These are phyloP conservation scores for Auriscalpium vulgare DNA, from an alignment of 768 basidiomycete genomes.

Conservation along the genomic window DNA sequence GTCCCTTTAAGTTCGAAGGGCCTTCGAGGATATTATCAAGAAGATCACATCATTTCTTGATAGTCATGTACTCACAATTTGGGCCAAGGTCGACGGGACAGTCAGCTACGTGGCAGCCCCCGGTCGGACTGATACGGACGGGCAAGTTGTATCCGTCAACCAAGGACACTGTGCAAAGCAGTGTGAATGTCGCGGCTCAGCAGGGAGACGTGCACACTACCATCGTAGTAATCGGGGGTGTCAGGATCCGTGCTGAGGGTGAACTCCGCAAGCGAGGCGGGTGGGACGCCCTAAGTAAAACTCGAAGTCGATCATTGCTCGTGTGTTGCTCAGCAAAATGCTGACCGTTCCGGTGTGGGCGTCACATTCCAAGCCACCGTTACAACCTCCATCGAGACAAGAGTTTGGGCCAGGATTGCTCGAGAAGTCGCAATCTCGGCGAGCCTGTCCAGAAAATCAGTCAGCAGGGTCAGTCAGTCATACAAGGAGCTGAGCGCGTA, in stretches of 20 bases:
- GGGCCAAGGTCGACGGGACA: constrained; percentile 58
- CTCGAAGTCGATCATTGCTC: not conserved
- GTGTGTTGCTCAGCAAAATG: not conserved
- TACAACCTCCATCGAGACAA: constrained; percentile 60
- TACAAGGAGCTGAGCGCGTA: constrained; percentile 5
- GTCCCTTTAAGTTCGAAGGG: constrained; percentile 21
- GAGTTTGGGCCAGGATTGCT: constrained; percentile 44
- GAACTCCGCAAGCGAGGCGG: constrained; percentile 27
- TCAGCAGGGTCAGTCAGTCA: not conserved
- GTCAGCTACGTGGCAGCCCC: constrained; percentile 43
- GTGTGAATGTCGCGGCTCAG: not conserved
- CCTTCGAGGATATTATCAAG: constrained; percentile 5
- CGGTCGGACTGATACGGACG: constrained; percentile 46
- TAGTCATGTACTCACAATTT: constrained; percentile 28
- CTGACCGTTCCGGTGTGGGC: constrained; percentile 39
- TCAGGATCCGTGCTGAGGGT: constrained; percentile 15
- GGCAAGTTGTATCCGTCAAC: constrained; percentile 44
- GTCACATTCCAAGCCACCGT: constrained; percentile 58
- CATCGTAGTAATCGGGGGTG: constrained; percentile 18
- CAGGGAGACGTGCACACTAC: constrained; percentile 13
- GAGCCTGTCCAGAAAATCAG: constrained; percentile 3
- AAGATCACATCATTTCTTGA: too few relatives aligned
- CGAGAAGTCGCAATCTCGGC: constrained; percentile 48
- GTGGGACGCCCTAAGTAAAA: constrained; percentile 22
- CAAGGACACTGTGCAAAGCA: constrained; percentile 15